Evolutionary conservation across 108 stramenopile genomes (phyloP).

Genomic region (Schizochytrium sp.): DNA sequence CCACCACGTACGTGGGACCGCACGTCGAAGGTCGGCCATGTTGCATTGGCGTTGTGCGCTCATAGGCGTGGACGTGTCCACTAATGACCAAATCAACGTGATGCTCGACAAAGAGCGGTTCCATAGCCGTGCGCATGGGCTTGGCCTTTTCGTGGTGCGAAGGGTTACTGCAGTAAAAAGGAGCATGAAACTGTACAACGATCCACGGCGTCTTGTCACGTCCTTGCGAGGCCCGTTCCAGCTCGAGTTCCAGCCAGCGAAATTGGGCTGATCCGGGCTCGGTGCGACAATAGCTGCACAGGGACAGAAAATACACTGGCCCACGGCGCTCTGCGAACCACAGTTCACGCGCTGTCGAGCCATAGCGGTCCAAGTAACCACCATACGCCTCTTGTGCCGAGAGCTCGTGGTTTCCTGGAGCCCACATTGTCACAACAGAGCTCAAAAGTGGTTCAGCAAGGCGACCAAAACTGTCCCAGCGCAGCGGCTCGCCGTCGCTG

Average conservation of each 20-base stretch:
- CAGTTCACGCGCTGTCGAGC: slow-evolving; percentile 4
- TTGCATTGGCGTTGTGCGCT: slow-evolving; percentile 39
- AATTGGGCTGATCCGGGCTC: slow-evolving; percentile 49
- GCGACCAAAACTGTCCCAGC: slow-evolving; percentile 39
- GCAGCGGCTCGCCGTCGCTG: slow-evolving; percentile 19
- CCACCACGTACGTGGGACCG: slow-evolving; percentile 57
- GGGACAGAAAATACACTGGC: neutral
- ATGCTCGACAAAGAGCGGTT: slow-evolving; percentile 27
- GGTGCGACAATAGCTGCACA: slow-evolving; percentile 11
- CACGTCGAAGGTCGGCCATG: neutral
- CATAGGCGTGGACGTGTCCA: slow-evolving; percentile 54
- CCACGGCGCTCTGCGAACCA: neutral
- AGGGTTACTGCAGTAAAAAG: slow-evolving; percentile 43
- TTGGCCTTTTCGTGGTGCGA: slow-evolving; percentile 38
- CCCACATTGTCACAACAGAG: slow-evolving; percentile 27
- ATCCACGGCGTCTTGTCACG: slow-evolving; percentile 41
- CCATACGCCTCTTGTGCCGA: slow-evolving; percentile 27
- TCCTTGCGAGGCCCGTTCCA: slow-evolving; percentile 37
- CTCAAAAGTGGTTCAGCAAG: slow-evolving; percentile 30
- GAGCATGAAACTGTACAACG: slow-evolving; percentile 39
- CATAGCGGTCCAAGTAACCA: slow-evolving; percentile 37
- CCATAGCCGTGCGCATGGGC: slow-evolving; percentile 31
- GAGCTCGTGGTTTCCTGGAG: slow-evolving; percentile 44
- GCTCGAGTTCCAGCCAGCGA: slow-evolving; percentile 55
- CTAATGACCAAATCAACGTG: slow-evolving; percentile 32